These are phyloP conservation scores for Leishmania tarentolae DNA, from an alignment of 208 protist species.

Conservation along the genomic window DNA sequence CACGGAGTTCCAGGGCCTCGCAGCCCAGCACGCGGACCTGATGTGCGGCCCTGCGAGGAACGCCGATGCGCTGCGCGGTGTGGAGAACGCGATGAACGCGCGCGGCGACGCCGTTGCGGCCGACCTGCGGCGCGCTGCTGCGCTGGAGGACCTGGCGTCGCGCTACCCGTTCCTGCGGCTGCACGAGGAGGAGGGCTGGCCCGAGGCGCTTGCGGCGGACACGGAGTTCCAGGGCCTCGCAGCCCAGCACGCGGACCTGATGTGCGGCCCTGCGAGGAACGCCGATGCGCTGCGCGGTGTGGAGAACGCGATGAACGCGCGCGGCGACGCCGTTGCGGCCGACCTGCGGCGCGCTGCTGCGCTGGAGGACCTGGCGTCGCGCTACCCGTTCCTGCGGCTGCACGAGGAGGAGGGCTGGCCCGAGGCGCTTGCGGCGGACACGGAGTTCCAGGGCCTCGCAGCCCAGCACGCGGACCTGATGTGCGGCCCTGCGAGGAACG, in stretches of 20 bases:
- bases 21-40: no score
- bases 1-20: no score
- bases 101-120: no score
- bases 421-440: background rate
- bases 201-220: background rate
- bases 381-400: background rate
- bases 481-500: background rate
- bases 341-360: background rate
- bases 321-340: background rate
- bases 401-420: background rate
- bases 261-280: background rate
- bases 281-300: background rate
- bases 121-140: no score
- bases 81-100: constrained; percentile 13
- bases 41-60: no score
- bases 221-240: background rate
- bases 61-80: background rate
- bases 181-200: background rate
- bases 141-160: no score
- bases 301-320: background rate
- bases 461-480: background rate
- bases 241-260: background rate
- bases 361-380: background rate
- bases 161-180: background rate
- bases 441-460: background rate